A percentile compares a stretch with the other conserved stretches of the same genome.
These are phyloP conservation scores for Clavulina sp. DNA, from an alignment of 768 basidiomycete genomes.

Conservation along the genomic window DNA sequence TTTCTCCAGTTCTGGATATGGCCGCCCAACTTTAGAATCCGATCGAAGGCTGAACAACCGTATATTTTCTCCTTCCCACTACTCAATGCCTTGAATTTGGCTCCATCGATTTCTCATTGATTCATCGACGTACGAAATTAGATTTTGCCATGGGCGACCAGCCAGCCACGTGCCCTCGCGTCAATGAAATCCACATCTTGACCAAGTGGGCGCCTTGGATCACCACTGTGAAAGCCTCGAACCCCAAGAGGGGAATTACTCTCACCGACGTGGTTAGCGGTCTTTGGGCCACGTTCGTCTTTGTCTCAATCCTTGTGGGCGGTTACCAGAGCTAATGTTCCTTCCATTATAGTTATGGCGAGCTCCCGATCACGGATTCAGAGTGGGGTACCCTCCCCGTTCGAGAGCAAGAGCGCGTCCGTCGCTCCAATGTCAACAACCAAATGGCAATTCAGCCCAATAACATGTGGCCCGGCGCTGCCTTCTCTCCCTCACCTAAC, in stretches of 20 bases:
- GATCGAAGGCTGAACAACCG: too few species aligned
- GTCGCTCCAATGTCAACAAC: slow-evolving; percentile 35
- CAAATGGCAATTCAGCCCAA: slow-evolving; percentile 15
- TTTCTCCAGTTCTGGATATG: too few species aligned
- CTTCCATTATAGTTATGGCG: slow-evolving; percentile 37
- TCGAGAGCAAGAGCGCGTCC: slow-evolving; percentile 55
- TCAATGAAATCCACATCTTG: slow-evolving; percentile 11
- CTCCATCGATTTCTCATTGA: too few species aligned
- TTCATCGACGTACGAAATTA: too few species aligned
- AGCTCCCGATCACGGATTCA: slow-evolving; percentile 43
- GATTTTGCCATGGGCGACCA: slow-evolving; percentile 5
- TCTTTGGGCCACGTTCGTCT: slow-evolving; percentile 60
- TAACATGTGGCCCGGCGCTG: slow-evolving; percentile 11
- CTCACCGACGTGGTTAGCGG: slow-evolving; percentile 52
- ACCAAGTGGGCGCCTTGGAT: slow-evolving; percentile 41
- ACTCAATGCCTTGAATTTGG: too few species aligned
- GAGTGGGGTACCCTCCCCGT: slow-evolving; percentile 44
- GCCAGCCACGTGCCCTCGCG: slow-evolving; percentile 10
- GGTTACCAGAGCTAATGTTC: background rate
- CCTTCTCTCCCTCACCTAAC: slow-evolving; percentile 5
- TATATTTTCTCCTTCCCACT: too few species aligned
- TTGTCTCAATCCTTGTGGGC: background rate
- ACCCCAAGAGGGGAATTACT: slow-evolving; percentile 38
- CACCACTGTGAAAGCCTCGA: slow-evolving; percentile 49
- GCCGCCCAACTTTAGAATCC: too few species aligned